Conservation (phyloP, 2,329 filamentous ascomycete genomes). For the Ophiostoma ips region DNA sequence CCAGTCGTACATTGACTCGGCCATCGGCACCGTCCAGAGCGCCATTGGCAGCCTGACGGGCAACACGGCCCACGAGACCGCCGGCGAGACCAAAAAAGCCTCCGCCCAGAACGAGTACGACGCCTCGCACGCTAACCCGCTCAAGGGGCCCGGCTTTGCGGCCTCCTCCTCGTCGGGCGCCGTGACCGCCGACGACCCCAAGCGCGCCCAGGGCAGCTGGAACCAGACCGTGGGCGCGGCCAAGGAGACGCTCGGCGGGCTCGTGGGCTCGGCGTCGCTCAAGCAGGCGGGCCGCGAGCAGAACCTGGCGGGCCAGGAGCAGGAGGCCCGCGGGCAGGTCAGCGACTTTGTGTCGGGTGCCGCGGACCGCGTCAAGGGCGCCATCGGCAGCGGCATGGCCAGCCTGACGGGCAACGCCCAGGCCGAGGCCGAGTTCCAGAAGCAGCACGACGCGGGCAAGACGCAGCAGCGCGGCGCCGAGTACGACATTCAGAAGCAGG, state of each 20-base stretch:
- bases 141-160: constrained; percentile 59
- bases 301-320: constrained; percentile 64
- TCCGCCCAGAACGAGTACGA: constrained; percentile 54
- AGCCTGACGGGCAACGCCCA: constrained; percentile 55
- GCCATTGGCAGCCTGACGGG: constrained; percentile 61
- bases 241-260: constrained; percentile 66
- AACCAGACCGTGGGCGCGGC: constrained; percentile 80
- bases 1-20: constrained; percentile 62
- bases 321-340: constrained; percentile 73
- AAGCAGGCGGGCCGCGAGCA: constrained; percentile 64
- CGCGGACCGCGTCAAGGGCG: constrained; percentile 51
- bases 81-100: constrained; percentile 52
- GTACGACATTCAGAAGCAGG: constrained; percentile 63
- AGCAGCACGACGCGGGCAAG: constrained; percentile 65
- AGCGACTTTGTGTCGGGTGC: constrained; percentile 58
- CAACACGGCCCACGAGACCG: constrained; percentile 49
- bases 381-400: constrained; percentile 55
- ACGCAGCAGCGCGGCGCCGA: constrained; percentile 72
- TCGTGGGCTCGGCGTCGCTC: constrained; percentile 62
- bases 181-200: constrained; percentile 54
- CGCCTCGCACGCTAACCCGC: constrained; percentile 59
- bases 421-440: constrained; percentile 50
- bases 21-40: constrained; percentile 58
- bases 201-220: constrained; percentile 61
- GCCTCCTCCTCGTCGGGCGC: constrained; percentile 58